Percentiles rank a stretch among this genome's conserved stretches.
Conservation (phyloP, 2,329 filamentous ascomycete genomes). For the Penicillium hordei region DNA sequence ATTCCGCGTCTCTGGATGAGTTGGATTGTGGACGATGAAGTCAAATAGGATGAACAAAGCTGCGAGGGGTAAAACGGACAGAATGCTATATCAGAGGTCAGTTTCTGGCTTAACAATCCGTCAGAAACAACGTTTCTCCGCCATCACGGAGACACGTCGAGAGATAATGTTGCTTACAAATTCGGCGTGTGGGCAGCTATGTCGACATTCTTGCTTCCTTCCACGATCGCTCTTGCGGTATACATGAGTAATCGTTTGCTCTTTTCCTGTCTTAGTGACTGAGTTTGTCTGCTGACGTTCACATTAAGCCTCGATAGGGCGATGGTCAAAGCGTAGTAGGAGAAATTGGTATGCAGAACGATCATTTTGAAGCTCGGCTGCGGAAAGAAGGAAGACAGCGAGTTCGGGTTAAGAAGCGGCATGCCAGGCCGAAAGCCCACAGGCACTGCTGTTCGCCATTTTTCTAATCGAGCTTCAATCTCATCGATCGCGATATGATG, state of each 20-base stretch:
- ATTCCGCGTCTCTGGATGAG: conserved; percentile 34
- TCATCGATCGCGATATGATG: neutral
- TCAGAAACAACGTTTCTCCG: neutral
- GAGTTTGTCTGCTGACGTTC: conserved; percentile 14
- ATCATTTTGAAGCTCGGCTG: conserved; percentile 15
- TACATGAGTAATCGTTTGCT: conserved; percentile 32
- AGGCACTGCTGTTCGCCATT: conserved; percentile 35
- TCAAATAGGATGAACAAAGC: conserved; percentile 47
- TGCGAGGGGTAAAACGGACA: conserved; percentile 31
- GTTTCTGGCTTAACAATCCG: neutral
- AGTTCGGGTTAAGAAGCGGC: neutral
- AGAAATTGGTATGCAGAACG: conserved; percentile 30
- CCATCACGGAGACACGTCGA: no score
- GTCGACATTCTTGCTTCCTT: conserved; percentile 10
- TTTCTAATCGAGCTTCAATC: conserved; percentile 17
- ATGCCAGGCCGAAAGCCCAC: conserved; percentile 29
- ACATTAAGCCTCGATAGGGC: conserved; percentile 34
- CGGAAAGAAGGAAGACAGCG: neutral
- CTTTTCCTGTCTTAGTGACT: neutral
- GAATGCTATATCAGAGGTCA: neutral
- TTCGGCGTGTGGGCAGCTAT: neutral
- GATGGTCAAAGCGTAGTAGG: conserved; percentile 35
- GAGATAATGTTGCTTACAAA: neutral
- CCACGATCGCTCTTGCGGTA: conserved; percentile 34
- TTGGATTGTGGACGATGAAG: conserved; percentile 42